Evolutionary conservation across 2,329 filamentous ascomycete species (phyloP).

Genomic region (Cladophialophora psammophila): DNA sequence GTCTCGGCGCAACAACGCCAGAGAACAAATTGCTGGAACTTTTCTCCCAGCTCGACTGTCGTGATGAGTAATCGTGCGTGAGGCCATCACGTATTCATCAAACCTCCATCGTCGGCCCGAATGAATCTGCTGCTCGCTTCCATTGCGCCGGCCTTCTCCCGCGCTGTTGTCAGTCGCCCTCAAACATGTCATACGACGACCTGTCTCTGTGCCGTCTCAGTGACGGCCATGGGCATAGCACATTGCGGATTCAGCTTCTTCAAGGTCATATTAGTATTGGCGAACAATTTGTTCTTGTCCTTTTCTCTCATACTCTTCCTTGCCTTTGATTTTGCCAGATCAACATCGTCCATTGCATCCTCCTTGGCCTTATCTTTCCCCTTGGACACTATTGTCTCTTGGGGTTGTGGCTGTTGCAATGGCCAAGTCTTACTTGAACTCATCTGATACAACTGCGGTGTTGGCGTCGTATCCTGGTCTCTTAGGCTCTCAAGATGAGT

Average conservation of each 20-base stretch:
- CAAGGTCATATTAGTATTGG: constrained; percentile 6
- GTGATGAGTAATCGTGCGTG: not conserved
- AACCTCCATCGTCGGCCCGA: not conserved
- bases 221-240: constrained; percentile 31
- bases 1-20: not conserved
- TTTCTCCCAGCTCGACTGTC: not conserved
- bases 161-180: not conserved
- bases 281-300: constrained; percentile 29
- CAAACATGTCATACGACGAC: constrained; percentile 28
- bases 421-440: constrained; percentile 16
- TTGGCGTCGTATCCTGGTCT: constrained; percentile 31
- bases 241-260: constrained; percentile 34
- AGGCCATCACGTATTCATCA: constrained; percentile 5
- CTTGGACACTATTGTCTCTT: not conserved
- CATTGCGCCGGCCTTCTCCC: not conserved
- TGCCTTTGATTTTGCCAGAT: constrained; percentile 30
- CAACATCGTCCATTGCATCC: constrained; percentile 23
- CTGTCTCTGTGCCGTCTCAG: constrained; percentile 31
- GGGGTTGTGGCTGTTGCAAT: not conserved
- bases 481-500: constrained; percentile 27
- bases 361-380: not conserved
- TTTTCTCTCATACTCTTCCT: constrained; percentile 8
- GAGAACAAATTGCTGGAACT: not conserved
- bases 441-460: constrained; percentile 19
- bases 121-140: not conserved